phyloP scores from a whole-genome alignment of 352 stramenopile species.

The Phytopythium aichiense region DNA sequence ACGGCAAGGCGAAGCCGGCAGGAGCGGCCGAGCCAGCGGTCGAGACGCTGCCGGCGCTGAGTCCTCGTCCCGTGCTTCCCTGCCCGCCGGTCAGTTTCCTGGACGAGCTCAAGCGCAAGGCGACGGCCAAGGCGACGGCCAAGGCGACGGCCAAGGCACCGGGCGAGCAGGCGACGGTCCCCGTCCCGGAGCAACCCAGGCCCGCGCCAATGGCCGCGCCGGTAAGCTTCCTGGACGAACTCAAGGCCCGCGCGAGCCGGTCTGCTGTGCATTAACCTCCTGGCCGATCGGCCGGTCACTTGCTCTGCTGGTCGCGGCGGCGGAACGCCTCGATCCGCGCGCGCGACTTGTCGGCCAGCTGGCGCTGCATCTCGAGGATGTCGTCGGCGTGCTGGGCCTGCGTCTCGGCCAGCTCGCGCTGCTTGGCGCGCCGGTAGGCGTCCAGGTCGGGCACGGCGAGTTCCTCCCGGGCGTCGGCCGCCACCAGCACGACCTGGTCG shows the following conservation, averaged over 20 bases:
- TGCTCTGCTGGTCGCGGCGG: neutral
- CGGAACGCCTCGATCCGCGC: conserved; percentile 35
- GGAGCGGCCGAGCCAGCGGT: neutral
- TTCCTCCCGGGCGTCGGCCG: conserved; percentile 12
- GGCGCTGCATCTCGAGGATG: conserved; percentile 40
- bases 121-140: conserved; percentile 8
- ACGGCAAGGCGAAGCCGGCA: neutral
- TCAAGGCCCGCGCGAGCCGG: conserved; percentile 22
- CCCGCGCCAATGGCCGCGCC: conserved; percentile 6
- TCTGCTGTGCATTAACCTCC: neutral
- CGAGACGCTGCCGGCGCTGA: neutral
- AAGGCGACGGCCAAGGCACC: conserved; percentile 1
- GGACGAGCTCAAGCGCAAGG: conserved; percentile 42
- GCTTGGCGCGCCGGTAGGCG: conserved; percentile 35
- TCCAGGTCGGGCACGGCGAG: conserved; percentile 16
- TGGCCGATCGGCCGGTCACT: neutral
- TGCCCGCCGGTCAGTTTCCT: conserved; percentile 28
- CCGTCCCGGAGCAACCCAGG: conserved; percentile 37
- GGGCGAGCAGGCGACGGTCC: neutral
- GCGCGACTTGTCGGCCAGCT: conserved; percentile 55
- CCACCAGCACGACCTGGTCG: conserved; percentile 37
- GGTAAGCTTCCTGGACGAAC: conserved; percentile 29
- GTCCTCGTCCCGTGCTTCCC: too few species aligned
- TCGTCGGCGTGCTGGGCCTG: conserved; percentile 43
- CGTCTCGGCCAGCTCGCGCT: conserved; percentile 34